These are phyloP conservation scores for Karstenula rhodostoma DNA, from an alignment of 2,329 filamentous ascomycete genomes.

Conservation along the genomic window DNA sequence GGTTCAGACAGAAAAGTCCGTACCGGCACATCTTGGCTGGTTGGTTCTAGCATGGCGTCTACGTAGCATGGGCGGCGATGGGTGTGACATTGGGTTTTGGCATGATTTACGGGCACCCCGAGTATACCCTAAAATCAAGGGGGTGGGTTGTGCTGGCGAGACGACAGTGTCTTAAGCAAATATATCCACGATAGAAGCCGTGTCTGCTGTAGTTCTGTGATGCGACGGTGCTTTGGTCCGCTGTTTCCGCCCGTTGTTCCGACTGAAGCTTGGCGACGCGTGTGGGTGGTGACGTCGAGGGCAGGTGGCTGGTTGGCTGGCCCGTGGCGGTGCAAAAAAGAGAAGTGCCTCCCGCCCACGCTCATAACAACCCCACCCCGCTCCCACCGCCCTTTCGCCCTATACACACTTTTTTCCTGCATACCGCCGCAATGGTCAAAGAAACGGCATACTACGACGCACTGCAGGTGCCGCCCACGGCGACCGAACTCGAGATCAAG, in stretches of 20 bases:
- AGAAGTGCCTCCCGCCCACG: conserved; percentile 6
- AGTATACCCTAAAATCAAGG: conserved; percentile 32
- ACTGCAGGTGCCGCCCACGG: conserved; percentile 82
- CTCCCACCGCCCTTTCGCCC: conserved; percentile 3
- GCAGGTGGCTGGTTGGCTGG: conserved; percentile 17
- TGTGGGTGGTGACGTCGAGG: conserved; percentile 29
- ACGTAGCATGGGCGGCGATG: conserved; percentile 44
- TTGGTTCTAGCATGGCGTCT: conserved; percentile 50
- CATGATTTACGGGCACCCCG: conserved; percentile 33
- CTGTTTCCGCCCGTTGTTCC: conserved; percentile 1
- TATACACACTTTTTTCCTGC: neutral
- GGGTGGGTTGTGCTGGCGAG: conserved; percentile 36
- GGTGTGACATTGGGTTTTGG: conserved; percentile 40
- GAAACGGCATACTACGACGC: conserved; percentile 90
- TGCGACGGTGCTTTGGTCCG: neutral
- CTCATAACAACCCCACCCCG: neutral
- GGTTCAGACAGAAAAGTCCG: conserved; percentile 24
- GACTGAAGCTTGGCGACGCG: conserved; percentile 12
- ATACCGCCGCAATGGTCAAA: conserved; percentile 72
- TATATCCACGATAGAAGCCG: conserved; percentile 36
- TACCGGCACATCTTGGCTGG: conserved; percentile 38
- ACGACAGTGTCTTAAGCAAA: conserved; percentile 34
- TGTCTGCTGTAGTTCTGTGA: neutral
- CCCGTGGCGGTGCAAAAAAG: conserved; percentile 21
- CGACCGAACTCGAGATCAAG: conserved; percentile 92